Percentiles rank a stretch among this genome's conserved stretches.
Evolutionary conservation across 2,329 filamentous ascomycete genomes (phyloP).

Genomic region (Pseudogymnoascus sp.): DNA sequence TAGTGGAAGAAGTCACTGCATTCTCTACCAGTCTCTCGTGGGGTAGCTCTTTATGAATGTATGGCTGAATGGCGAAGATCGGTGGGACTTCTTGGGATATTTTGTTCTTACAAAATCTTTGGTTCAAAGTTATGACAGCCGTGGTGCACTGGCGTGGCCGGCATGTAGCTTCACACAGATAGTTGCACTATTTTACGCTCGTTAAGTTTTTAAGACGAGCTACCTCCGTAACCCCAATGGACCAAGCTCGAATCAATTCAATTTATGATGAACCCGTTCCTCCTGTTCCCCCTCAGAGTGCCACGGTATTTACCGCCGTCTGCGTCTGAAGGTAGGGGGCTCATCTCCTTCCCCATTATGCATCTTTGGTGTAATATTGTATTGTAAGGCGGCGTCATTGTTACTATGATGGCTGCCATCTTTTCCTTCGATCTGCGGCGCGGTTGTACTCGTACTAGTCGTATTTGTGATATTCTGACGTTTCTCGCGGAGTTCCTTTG

Average conservation of each 20-base stretch:
- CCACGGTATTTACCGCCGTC: neutral
- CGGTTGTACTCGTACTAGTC: neutral
- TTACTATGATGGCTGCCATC: no score
- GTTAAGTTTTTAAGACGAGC: neutral
- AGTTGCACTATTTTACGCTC: neutral
- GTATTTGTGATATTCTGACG: constrained; percentile 13
- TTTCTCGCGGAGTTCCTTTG: constrained; percentile 40
- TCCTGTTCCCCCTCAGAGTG: no score
- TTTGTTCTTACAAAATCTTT: neutral
- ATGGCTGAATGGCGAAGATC: neutral
- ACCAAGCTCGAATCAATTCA: no score
- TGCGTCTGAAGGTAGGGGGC: no score
- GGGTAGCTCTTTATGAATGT: neutral
- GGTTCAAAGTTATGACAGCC: neutral
- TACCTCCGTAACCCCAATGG: no score
- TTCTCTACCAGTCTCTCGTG: neutral
- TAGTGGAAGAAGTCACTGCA: neutral
- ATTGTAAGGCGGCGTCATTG: no score
- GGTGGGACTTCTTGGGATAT: neutral
- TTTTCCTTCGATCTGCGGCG: constrained; percentile 16
- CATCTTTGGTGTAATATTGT: no score
- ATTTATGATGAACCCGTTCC: no score
- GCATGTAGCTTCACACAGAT: neutral
- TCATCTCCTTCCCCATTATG: no score
- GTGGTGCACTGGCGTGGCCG: neutral